Percentiles rank a stretch among this genome's conserved stretches.
Evolutionary conservation across 2,329 filamentous ascomycete genomes (phyloP).

Genomic region (Arthrobotrys musiformis): DNA sequence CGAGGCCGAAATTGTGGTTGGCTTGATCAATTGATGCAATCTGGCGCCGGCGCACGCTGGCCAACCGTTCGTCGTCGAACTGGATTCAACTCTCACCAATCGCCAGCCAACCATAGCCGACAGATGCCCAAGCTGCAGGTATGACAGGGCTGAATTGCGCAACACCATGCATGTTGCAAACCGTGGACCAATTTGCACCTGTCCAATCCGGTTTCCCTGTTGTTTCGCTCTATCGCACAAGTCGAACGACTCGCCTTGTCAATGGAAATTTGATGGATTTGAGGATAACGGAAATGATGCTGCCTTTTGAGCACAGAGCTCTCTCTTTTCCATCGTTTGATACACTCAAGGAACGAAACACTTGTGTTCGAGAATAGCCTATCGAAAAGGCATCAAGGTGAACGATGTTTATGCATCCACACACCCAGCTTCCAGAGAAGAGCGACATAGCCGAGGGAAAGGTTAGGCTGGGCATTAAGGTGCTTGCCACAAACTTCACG

Average conservation of each 20-base stretch:
- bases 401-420: background rate
- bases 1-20: slow-evolving; percentile 10
- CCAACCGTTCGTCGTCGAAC: slow-evolving; percentile 27
- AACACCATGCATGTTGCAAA: slow-evolving; percentile 14
- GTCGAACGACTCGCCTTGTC: background rate
- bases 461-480: background rate
- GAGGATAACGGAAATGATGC: background rate
- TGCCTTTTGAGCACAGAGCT: background rate
- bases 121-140: background rate
- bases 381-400: background rate
- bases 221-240: background rate
- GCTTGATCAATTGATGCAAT: slow-evolving; percentile 15
- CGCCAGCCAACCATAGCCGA: slow-evolving; percentile 14
- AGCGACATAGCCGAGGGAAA: slow-evolving; percentile 20
- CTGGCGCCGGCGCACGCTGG: slow-evolving; percentile 12
- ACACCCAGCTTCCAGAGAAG: background rate
- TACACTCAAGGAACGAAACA: background rate
- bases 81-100: slow-evolving; percentile 6
- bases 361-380: slow-evolving; percentile 9
- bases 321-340: background rate
- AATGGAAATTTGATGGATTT: background rate
- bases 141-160: slow-evolving; percentile 44
- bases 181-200: slow-evolving; percentile 3
- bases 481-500: slow-evolving; percentile 22
- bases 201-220: slow-evolving; percentile 6